Base-by-base conservation (phyloP, 2,329 filamentous ascomycete genomes). In the Neobulgaria alba region DNA sequence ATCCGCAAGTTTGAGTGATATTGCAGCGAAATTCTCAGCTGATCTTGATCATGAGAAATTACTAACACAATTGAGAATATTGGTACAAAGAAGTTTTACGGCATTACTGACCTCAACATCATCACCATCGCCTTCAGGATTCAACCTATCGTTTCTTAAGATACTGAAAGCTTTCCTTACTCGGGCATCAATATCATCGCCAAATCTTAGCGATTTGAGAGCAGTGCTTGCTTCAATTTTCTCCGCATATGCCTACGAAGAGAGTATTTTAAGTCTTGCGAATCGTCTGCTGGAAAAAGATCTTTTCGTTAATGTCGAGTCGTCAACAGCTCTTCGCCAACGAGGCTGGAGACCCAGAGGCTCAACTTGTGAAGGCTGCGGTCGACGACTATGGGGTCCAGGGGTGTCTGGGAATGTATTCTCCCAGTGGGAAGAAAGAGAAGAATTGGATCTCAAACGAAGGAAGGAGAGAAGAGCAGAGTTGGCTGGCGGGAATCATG, bases 191-290 rank as follows among this genome's bases (percentile, higher is more conserved):
- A 73, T 77, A 17, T 79, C 82, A 14, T 93, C 88, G 0, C 89
- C 92, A 0, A 93, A 85, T 10, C 70, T 98, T 2, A 82, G 86
- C 1, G 88, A 96, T 58, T 72, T 98, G 3, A 82, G 92, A 33
- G 76, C 77, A 5, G 89, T 96, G 1, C 73, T 98, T 2, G 71
- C 78, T 1, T 92, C 89, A 10, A 90, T 98, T 41, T 96, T 98
- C 64, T 80, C 90, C 0, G 90, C 92, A 0, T 98, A 98, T 59
- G 82, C 88, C 0, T 95, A 96, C 59, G 92, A 98, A 61, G 85
- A 90, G 60, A 89, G 85, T 0, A 85, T 98, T 12, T 72, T 98
- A 15, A 72, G 75, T 2, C 75, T 98, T 3, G 87, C 92, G 1
- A 94, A 90, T 59, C 75, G 82, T 3, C 78, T 98, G 41, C 71